These are phyloP conservation scores for Eleusine indica DNA, from an alignment of 176 grass and related monocot genomes.

Conservation along the genomic window DNA sequence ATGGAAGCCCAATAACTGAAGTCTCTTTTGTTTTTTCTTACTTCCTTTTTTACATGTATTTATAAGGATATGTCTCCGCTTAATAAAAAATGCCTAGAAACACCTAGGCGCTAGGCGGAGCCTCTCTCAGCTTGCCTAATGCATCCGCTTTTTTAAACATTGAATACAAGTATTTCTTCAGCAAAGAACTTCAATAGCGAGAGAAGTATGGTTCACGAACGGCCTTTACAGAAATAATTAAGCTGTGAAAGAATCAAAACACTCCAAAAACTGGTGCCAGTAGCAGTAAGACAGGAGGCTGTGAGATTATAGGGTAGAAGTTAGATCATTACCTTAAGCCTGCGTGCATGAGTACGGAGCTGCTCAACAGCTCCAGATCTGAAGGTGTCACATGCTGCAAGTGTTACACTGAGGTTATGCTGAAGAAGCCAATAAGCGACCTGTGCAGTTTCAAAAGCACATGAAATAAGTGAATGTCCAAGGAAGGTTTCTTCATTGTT, in stretches of 20 bases:
- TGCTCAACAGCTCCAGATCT: slow-evolving; percentile 98
- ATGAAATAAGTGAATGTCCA: not conserved
- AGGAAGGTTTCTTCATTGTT: not conserved
- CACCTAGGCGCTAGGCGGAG: too few relatives aligned
- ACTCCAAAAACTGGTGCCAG: not conserved
- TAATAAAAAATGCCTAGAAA: too few relatives aligned
- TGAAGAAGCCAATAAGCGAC: slow-evolving; percentile 97
- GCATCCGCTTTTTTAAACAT: too few relatives aligned
- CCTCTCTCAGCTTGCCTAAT: too few relatives aligned
- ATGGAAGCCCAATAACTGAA: too few relatives aligned
- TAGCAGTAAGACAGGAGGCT: not conserved
- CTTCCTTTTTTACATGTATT: too few relatives aligned
- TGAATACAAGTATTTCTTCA: slow-evolving; percentile 7
- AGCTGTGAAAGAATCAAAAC: not conserved
- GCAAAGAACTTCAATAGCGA: not conserved
- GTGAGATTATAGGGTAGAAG: slow-evolving; percentile 26
- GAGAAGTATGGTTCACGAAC: not conserved
- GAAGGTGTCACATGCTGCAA: slow-evolving; percentile 94
- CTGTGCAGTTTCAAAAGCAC: slow-evolving; percentile 40
- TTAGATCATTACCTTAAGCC: slow-evolving; percentile 69
- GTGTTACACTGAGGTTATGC: slow-evolving; percentile 87
- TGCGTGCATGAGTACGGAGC: slow-evolving; percentile 70
- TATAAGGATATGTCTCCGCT: too few relatives aligned
- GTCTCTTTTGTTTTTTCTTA: too few relatives aligned
- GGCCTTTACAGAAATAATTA: not conserved